Percentiles rank a stretch among this genome's conserved stretches.
These are phyloP conservation scores for Xylaria nigripes DNA, from an alignment of 495 filamentous ascomycete genomes.

Conservation along the genomic window DNA sequence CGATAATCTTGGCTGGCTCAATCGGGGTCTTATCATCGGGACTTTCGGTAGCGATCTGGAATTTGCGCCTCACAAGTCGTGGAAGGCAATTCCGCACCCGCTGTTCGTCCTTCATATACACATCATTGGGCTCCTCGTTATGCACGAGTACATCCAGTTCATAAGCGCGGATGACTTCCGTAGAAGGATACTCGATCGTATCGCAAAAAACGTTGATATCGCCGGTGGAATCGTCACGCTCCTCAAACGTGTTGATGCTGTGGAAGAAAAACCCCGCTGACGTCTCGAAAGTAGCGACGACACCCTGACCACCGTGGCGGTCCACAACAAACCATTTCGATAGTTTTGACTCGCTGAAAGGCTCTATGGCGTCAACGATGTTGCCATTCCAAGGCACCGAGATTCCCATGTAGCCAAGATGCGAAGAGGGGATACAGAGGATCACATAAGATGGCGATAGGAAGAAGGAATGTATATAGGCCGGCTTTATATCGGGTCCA, in stretches of 20 bases:
- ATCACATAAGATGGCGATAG: slow-evolving; percentile 57
- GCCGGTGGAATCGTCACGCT: slow-evolving; percentile 25
- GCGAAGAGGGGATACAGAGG: slow-evolving; percentile 52
- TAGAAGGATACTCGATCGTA: slow-evolving; percentile 45
- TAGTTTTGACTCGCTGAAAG: slow-evolving; percentile 41
- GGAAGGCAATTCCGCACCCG: slow-evolving; percentile 28
- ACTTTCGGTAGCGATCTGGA: slow-evolving; percentile 27
- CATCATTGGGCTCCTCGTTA: slow-evolving; percentile 15
- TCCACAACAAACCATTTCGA: slow-evolving; percentile 67
- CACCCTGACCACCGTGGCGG: slow-evolving; percentile 39
- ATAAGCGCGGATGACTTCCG: slow-evolving; percentile 47
- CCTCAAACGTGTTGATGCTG: slow-evolving; percentile 65
- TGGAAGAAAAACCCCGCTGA: slow-evolving; percentile 68
- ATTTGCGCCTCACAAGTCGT: slow-evolving; percentile 39
- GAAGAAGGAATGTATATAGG: slow-evolving; percentile 70
- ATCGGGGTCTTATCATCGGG: background rate
- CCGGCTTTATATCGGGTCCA: slow-evolving; percentile 34
- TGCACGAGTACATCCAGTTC: slow-evolving; percentile 54
- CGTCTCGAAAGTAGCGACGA: slow-evolving; percentile 52
- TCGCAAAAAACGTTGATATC: slow-evolving; percentile 51
- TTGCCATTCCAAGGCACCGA: slow-evolving; percentile 50
- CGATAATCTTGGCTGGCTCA: slow-evolving; percentile 27
- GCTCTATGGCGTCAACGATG: slow-evolving; percentile 46
- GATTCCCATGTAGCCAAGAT: slow-evolving; percentile 39
- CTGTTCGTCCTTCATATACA: slow-evolving; percentile 26